Evolutionary conservation across 2,329 filamentous ascomycete genomes (phyloP).

Genomic region (Arthrobotrys sinensis): DNA sequence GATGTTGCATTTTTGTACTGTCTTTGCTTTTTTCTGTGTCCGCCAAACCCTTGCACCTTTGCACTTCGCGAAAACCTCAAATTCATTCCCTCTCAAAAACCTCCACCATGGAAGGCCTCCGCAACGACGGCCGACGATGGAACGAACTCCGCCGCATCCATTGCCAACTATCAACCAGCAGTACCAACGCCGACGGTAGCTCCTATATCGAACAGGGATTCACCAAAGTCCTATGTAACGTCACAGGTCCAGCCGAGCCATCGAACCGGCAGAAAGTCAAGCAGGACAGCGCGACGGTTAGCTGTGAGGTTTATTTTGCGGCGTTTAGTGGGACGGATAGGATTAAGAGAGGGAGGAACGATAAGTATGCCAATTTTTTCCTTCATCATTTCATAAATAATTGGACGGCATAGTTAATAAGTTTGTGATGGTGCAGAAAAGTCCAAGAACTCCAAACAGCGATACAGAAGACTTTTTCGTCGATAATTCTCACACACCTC

Average conservation of each 20-base stretch:
- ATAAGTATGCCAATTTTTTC: slow-evolving; percentile 76
- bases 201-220: slow-evolving; percentile 97
- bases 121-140: slow-evolving; percentile 83
- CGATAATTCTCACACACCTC: slow-evolving; percentile 85
- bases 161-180: slow-evolving; percentile 90
- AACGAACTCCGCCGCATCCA: slow-evolving; percentile 93
- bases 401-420: background rate
- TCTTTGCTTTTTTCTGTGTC: slow-evolving; percentile 4
- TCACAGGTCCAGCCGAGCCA: slow-evolving; percentile 86
- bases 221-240: slow-evolving; percentile 94
- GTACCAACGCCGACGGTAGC: slow-evolving; percentile 88
- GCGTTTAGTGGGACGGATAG: slow-evolving; percentile 91
- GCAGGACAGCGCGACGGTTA: slow-evolving; percentile 76
- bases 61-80: slow-evolving; percentile 24
- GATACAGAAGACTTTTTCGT: slow-evolving; percentile 81
- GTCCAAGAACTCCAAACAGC: slow-evolving; percentile 85
- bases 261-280: slow-evolving; percentile 69
- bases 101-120: slow-evolving; percentile 67
- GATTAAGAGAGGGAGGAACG: slow-evolving; percentile 80
- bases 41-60: background rate
- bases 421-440: slow-evolving; percentile 72
- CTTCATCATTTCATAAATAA: slow-evolving; percentile 9
- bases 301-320: slow-evolving; percentile 86
- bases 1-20: slow-evolving; percentile 27
- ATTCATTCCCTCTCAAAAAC: slow-evolving; percentile 14